Conservation (phyloP, 2,329 filamentous ascomycete genomes). For the Fusarium albosuccineum region DNA sequence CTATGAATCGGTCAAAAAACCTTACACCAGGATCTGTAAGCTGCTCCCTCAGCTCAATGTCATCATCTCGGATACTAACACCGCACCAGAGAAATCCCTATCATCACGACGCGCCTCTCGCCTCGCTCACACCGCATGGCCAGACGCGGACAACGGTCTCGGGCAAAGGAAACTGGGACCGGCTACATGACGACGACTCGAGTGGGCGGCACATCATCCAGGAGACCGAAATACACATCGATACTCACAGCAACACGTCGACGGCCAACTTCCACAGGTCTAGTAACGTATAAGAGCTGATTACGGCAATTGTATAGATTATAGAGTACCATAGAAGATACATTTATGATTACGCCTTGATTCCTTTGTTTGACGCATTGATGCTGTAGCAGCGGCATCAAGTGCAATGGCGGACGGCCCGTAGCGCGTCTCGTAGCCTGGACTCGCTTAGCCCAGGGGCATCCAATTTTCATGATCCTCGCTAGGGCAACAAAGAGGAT, state of each 20-base stretch:
- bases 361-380: too few relatives aligned
- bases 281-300: neutral
- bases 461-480: too few relatives aligned
- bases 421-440: too few relatives aligned
- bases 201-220: constrained; percentile 27
- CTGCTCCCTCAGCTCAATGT: accelerated
- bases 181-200: constrained; percentile 21
- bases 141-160: constrained; percentile 18
- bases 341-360: too few relatives aligned
- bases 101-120: neutral
- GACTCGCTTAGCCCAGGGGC: too few relatives aligned
- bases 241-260: constrained; percentile 2
- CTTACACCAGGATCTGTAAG: constrained; percentile 16
- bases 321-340: too few relatives aligned
- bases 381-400: too few relatives aligned
- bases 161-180: constrained; percentile 19
- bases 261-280: neutral
- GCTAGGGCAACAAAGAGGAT: too few relatives aligned
- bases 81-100: neutral
- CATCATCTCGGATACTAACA: neutral
- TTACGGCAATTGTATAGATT: too few relatives aligned
- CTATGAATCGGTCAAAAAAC: constrained; percentile 16
- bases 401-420: too few relatives aligned
- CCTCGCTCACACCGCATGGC: neutral
- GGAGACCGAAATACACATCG: neutral